Base-by-base conservation (phyloP, 2,329 filamentous ascomycete species). In the Alternaria burnsii region DNA sequence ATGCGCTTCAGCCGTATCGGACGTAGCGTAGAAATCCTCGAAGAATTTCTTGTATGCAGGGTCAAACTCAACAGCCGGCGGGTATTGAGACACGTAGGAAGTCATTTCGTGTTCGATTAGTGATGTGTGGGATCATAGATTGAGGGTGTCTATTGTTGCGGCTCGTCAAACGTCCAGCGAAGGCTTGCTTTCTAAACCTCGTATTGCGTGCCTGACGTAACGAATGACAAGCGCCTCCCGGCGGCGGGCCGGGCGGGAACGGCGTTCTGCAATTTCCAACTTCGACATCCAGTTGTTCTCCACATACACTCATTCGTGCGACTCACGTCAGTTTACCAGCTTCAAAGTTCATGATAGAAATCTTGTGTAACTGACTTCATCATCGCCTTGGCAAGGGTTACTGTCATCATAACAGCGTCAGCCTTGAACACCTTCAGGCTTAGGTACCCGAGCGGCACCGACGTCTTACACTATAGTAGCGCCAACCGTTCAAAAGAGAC, bases 1-100 rank as follows among this genome's bases (percentile, higher is more conserved):
- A 65, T 86, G 83, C 14, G 79, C 82, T 50, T 78, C 77, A 3
- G 83, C 82, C 5, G 79, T 79, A 65, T 84, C 82, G 32, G 82
- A 83, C 20, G 77, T 76, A 18, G 73, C 70, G 64, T 84, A 84
- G 71, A 84, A 84, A 42, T 75, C 68, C 65, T 82, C 78, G 62
- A 83, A 83, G 75, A 82, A 83, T 28, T 70, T 61, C 57, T 75
- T 77, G 70, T 78, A 82, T 46, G 74, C 76, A 16, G 79, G 70
- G 63, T 81, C 78, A 58, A 82, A 79, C 11, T 69, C 62, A 36
- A 74, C 59, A 28, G 72, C 56, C 18, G 76, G 74, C 24, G 76
- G 76, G 57, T 78, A 79, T 38, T 74, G 67, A 51, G 77, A 79
- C 34, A 70, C 56, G 68, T 79, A 79, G 30, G 68, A 60, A 38